Conservation (phyloP, 1,284 basidiomycete genomes). For the Coriolopsis trogii region DNA sequence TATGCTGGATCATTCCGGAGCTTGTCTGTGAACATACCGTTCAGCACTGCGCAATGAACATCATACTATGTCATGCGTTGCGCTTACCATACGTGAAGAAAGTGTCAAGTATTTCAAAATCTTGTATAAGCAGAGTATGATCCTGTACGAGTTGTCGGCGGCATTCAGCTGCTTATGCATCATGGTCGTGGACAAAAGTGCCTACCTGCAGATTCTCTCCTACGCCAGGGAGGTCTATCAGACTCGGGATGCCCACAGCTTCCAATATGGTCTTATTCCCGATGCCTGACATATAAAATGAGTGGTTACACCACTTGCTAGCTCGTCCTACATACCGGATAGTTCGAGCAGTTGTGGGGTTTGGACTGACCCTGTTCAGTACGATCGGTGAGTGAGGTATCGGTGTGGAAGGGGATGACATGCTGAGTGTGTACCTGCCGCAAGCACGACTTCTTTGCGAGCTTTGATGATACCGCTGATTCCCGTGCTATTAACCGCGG, state of each 20-base stretch:
- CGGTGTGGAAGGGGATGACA: background rate
- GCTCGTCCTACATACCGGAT: slow-evolving; percentile 18
- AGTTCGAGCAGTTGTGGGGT: slow-evolving; percentile 32
- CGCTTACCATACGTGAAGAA: slow-evolving; percentile 10
- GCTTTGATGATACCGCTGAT: slow-evolving; percentile 19
- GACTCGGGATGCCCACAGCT: slow-evolving; percentile 15
- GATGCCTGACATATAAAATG: slow-evolving; percentile 9
- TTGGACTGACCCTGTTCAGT: slow-evolving; percentile 20
- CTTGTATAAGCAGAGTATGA: slow-evolving; percentile 17
- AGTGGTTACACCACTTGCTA: background rate
- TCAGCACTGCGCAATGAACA: background rate
- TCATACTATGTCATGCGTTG: background rate
- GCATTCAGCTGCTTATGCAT: background rate
- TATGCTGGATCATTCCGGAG: slow-evolving; percentile 15
- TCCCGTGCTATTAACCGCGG: slow-evolving; percentile 14
- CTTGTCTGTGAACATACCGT: slow-evolving; percentile 6
- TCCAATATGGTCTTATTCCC: slow-evolving; percentile 23
- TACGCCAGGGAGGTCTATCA: slow-evolving; percentile 26
- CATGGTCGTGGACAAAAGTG: too few species aligned
- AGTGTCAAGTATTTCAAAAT: slow-evolving; percentile 6
- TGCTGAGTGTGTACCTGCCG: slow-evolving; percentile 27
- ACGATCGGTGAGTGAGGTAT: background rate
- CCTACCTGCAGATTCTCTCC: slow-evolving; percentile 23
- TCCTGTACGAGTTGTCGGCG: slow-evolving; percentile 5
- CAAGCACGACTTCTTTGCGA: slow-evolving; percentile 29